Percentiles rank a stretch among this genome's conserved stretches.
Conservation (phyloP, 352 stramenopile genomes). For the Pythium utonaiense region DNA sequence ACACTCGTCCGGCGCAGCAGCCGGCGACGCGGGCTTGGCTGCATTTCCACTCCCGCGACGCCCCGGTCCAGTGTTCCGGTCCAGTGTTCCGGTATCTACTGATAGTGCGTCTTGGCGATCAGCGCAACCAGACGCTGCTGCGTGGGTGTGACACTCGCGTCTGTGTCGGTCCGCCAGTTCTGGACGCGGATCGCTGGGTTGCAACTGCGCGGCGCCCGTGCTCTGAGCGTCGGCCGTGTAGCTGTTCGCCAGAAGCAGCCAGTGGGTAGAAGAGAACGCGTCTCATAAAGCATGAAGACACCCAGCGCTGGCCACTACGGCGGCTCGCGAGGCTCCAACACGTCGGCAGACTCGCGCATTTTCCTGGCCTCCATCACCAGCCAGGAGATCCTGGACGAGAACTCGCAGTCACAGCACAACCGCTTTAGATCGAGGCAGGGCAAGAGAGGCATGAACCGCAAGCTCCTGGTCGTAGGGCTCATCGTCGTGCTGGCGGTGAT, state of each 20-base stretch:
- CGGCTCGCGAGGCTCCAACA: slow-evolving; percentile 2
- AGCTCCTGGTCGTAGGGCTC: slow-evolving; percentile 7
- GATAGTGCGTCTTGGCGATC: neutral
- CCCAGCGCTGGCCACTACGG: slow-evolving; percentile 6
- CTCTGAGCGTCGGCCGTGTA: too few species aligned
- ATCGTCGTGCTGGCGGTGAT: slow-evolving; percentile 18
- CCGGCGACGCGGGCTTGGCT: neutral
- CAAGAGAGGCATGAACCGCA: slow-evolving; percentile 14
- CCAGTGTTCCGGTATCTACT: too few species aligned
- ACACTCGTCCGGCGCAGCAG: neutral
- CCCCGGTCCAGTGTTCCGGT: too few species aligned
- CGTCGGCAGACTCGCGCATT: slow-evolving; percentile 21
- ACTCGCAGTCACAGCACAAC: slow-evolving; percentile 18
- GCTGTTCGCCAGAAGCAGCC: slow-evolving; percentile 1
- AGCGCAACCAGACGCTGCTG: neutral
- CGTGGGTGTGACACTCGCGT: neutral
- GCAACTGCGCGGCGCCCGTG: too few species aligned
- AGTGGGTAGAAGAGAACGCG: slow-evolving; percentile 1
- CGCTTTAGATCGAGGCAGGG: neutral
- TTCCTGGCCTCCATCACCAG: slow-evolving; percentile 27
- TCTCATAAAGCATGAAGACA: slow-evolving; percentile 20
- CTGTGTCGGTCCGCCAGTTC: neutral
- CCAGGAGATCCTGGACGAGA: slow-evolving; percentile 26
- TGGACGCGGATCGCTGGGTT: neutral
- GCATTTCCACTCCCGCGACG: neutral